Evolutionary conservation across 768 basidiomycete species (phyloP).

Genomic region (Pisolithus microcarpus): DNA sequence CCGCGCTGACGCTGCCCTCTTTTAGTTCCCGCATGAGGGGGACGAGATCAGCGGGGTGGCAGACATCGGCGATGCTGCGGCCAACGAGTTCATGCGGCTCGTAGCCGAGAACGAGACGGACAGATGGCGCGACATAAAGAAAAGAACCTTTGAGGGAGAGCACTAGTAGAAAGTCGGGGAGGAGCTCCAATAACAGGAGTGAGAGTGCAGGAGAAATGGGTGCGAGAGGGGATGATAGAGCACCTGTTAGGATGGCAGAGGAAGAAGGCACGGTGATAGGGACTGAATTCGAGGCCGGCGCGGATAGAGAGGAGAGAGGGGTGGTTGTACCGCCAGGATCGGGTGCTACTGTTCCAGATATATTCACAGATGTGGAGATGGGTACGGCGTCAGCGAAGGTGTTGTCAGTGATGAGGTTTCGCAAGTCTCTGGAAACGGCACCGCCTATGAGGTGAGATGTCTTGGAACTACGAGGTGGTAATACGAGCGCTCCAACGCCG

Average conservation of each 20-base stretch:
- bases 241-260: not conserved
- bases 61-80: conserved; percentile 68
- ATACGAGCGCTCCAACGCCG: conserved; percentile 2
- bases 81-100: conserved; percentile 79
- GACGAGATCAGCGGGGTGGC: conserved; percentile 85
- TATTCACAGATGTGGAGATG: conserved; percentile 34
- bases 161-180: conserved; percentile 82
- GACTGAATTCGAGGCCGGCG: not conserved
- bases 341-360: conserved; percentile 20
- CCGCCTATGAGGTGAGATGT: conserved; percentile 23
- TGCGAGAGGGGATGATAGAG: conserved; percentile 34
- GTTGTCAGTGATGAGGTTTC: conserved; percentile 38
- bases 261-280: conserved; percentile 11
- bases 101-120: conserved; percentile 76
- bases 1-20: conserved; percentile 34
- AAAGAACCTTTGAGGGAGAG: conserved; percentile 89
- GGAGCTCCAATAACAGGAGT: conserved; percentile 48
- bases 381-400: conserved; percentile 44
- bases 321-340: conserved; percentile 2
- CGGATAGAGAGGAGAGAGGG: conserved; percentile 9
- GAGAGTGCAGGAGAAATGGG: conserved; percentile 33
- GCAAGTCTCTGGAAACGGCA: conserved; percentile 48
- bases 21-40: conserved; percentile 90
- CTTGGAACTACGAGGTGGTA: conserved; percentile 16
- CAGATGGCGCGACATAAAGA: conserved; percentile 84